Evolutionary conservation across 148 eudicot genomes (phyloP).

Genomic region (Rhododendron ovatum): DNA sequence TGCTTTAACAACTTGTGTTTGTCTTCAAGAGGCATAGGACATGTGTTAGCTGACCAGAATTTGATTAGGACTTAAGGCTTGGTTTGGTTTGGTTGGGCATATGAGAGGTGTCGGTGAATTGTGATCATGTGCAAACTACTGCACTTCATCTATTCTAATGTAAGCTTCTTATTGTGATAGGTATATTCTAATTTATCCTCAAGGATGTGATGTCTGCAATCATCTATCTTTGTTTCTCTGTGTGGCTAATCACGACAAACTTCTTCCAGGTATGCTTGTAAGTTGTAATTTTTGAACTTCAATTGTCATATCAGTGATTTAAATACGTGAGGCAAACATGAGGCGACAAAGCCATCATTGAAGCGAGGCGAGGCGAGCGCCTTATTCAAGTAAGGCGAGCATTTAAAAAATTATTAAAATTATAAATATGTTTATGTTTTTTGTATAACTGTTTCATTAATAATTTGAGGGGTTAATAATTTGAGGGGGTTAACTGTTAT

Average conservation of each 20-base stretch:
- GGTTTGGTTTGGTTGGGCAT: not conserved
- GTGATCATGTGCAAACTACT: not conserved
- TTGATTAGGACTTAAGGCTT: not conserved
- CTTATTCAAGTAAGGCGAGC: no score
- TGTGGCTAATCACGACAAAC: slow-evolving; percentile 90
- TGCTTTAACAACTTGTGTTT: not conserved
- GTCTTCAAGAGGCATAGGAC: not conserved
- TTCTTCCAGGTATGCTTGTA: slow-evolving; percentile 69
- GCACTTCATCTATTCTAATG: not conserved
- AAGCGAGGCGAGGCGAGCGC: no score
- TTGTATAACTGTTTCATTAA: no score
- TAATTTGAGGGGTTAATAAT: no score
- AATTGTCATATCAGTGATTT: no score
- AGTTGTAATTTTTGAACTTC: not conserved
- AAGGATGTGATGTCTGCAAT: slow-evolving; percentile 93
- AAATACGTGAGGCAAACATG: no score
- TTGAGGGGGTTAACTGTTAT: no score
- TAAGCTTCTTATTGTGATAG: slow-evolving; percentile 31
- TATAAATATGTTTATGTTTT: no score
- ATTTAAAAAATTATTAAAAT: no score
- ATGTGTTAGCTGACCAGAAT: not conserved
- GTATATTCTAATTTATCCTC: slow-evolving; percentile 93
- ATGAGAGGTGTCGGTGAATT: not conserved
- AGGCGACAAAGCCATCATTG: no score
- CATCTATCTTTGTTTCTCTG: slow-evolving; percentile 92